Evolutionary conservation across 2,329 filamentous ascomycete species (phyloP).

Genomic region (Achaetomium macrosporum): DNA sequence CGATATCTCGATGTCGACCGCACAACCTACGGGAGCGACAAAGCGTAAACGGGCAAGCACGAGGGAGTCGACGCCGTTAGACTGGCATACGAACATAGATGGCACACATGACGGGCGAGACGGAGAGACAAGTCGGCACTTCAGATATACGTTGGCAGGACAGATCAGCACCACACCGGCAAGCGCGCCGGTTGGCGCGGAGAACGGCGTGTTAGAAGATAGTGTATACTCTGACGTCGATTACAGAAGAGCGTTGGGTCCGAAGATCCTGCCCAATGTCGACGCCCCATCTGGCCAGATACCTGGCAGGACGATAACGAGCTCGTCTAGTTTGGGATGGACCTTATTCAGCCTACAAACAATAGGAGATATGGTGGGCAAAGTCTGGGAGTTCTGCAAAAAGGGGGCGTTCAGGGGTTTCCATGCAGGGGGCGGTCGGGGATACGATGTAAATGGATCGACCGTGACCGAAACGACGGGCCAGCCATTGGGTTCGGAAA

Average conservation of each 20-base stretch:
- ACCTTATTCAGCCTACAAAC: conserved; percentile 54
- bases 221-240: conserved; percentile 53
- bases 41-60: conserved; percentile 49
- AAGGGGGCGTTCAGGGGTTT: conserved; percentile 72
- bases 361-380: conserved; percentile 64
- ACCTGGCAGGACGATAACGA: conserved; percentile 22
- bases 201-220: conserved; percentile 40
- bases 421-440: conserved; percentile 73
- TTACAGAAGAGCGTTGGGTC: conserved; percentile 48
- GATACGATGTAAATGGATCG: conserved; percentile 52
- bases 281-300: conserved; percentile 31
- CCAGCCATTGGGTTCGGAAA: conserved; percentile 27
- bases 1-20: conserved; percentile 29
- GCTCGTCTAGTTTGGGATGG: conserved; percentile 38
- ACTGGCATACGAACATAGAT: conserved; percentile 30
- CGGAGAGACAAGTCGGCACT: conserved; percentile 19
- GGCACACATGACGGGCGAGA: conserved; percentile 24
- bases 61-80: conserved; percentile 32
- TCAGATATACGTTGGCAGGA: conserved; percentile 47
- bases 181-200: conserved; percentile 27
- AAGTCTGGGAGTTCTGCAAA: conserved; percentile 80
- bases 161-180: conserved; percentile 45
- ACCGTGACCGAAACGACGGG: conserved; percentile 24
- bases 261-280: conserved; percentile 36
- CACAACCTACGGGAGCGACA: conserved; percentile 27